Evolutionary conservation across 2,329 filamentous ascomycete genomes (phyloP).

Genomic region (Diplodia scrobiculata): DNA sequence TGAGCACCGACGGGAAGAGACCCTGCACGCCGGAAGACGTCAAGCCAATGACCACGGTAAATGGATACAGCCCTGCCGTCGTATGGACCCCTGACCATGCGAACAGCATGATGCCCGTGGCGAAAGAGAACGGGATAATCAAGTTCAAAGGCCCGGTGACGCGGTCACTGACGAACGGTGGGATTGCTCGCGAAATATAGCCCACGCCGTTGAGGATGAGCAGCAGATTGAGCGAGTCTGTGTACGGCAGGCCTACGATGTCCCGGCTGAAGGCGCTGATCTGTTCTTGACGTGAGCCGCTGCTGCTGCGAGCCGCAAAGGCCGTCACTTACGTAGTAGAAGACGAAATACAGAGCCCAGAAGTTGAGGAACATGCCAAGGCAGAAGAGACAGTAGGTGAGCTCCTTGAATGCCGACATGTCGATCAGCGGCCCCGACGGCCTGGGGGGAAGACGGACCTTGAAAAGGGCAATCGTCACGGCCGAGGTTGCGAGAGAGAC

Average conservation of each 20-base stretch:
- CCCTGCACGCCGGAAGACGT: slow-evolving; percentile 37
- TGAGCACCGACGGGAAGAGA: slow-evolving; percentile 33
- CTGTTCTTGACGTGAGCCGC: slow-evolving; percentile 7
- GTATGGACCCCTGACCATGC: slow-evolving; percentile 40
- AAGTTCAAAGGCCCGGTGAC: slow-evolving; percentile 29
- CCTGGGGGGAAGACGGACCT: slow-evolving; percentile 48
- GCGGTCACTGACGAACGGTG: slow-evolving; percentile 61
- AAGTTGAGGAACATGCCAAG: slow-evolving; percentile 30
- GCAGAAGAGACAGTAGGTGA: slow-evolving; percentile 29
- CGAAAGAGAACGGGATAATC: slow-evolving; percentile 26
- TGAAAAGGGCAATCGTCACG: slow-evolving; percentile 44
- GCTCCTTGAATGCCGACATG: slow-evolving; percentile 28
- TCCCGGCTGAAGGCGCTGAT: slow-evolving; percentile 27
- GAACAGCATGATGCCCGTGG: slow-evolving; percentile 31
- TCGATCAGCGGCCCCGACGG: slow-evolving; percentile 44
- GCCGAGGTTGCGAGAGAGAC: slow-evolving; percentile 55
- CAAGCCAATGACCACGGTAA: slow-evolving; percentile 40
- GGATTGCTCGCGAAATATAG: slow-evolving; percentile 59
- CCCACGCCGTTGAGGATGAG: slow-evolving; percentile 67
- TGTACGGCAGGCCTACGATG: slow-evolving; percentile 45
- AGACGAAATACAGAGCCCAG: slow-evolving; percentile 31
- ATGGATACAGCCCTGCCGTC: slow-evolving; percentile 36
- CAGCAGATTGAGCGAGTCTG: slow-evolving; percentile 60
- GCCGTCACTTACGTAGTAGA: slow-evolving; percentile 29
- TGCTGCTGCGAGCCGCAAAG: neutral